phyloP scores from a whole-genome alignment of 2,329 filamentous ascomycete genomes.

The Aspergillus tubingensis region DNA sequence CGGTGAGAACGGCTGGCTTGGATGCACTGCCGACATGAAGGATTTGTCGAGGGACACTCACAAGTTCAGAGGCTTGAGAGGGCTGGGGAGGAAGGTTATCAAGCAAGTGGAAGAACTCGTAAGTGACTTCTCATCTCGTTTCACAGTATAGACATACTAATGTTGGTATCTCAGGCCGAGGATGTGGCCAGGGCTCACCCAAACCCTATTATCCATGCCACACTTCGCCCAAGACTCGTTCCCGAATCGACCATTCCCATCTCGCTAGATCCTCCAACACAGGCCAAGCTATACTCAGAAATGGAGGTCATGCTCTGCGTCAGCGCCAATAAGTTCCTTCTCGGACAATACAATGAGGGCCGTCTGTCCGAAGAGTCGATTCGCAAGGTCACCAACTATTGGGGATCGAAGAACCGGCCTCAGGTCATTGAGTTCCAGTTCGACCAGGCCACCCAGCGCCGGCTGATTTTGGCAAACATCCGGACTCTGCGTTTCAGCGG shows the following conservation, averaged over 20 bases:
- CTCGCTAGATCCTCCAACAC: constrained; percentile 42
- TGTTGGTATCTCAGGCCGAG: constrained; percentile 22
- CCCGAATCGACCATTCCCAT: constrained; percentile 35
- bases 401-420: constrained; percentile 51
- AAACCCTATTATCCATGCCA: constrained; percentile 12
- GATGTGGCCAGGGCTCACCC: constrained; percentile 28
- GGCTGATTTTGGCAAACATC: constrained; percentile 50
- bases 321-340: constrained; percentile 48
- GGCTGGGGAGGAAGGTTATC: constrained; percentile 42
- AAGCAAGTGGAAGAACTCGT: constrained; percentile 41
- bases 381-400: constrained; percentile 39
- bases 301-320: constrained; percentile 50
- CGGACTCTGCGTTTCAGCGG: constrained; percentile 50
- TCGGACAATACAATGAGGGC: constrained; percentile 43
- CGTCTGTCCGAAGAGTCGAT: constrained; percentile 45
- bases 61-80: constrained; percentile 35
- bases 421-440: constrained; percentile 55
- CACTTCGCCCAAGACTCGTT: constrained; percentile 17
- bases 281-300: constrained; percentile 49
- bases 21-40: constrained; percentile 35
- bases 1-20: constrained; percentile 45
- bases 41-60: constrained; percentile 28
- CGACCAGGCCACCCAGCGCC: constrained; percentile 53
- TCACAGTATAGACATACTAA: background rate
- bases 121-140: constrained; percentile 16